Evolutionary conservation across 768 basidiomycete species (phyloP).

Genomic region (Coprinellus micaceus): DNA sequence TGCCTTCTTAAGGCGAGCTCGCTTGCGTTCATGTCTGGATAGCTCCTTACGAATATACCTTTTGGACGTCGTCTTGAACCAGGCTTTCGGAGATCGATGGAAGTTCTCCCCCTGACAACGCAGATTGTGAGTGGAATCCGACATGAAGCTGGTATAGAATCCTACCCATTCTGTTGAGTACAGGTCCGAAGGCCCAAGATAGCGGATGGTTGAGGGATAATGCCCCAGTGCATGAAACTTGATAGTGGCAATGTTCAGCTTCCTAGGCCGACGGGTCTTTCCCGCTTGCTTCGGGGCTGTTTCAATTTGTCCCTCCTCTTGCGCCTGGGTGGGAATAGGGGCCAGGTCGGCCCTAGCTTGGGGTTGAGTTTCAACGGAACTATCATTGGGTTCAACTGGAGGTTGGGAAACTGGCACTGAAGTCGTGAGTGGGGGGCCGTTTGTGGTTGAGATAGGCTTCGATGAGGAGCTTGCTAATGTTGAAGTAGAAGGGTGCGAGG

Average conservation of each 20-base stretch:
- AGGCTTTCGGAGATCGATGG: constrained; percentile 33
- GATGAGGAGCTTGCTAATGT: no score
- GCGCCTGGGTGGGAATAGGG: no score
- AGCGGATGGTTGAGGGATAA: constrained; percentile 26
- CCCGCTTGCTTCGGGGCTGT: no score
- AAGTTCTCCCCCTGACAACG: constrained; percentile 36
- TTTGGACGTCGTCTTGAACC: constrained; percentile 36
- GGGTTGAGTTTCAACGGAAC: no score
- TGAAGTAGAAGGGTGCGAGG: no score
- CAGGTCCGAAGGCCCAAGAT: constrained; percentile 34
- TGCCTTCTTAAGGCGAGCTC: background rate
- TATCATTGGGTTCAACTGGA: no score
- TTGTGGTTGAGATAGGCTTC: no score
- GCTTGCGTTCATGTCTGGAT: constrained; percentile 13
- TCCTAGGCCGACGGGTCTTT: background rate
- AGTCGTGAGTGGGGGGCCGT: no score
- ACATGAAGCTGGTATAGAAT: background rate
- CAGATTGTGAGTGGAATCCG: background rate
- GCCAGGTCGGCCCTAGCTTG: no score
- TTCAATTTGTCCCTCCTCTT: no score
- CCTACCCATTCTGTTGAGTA: constrained; percentile 39
- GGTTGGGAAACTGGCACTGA: no score
- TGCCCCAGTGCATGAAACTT: constrained; percentile 39
- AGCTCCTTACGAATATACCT: constrained; percentile 26
- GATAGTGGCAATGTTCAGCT: constrained; percentile 28